A percentile compares a stretch with the other conserved stretches of the same genome.
These are phyloP conservation scores for Vigna angularis DNA, from an alignment of 306 rosid genomes.

Conservation along the genomic window DNA sequence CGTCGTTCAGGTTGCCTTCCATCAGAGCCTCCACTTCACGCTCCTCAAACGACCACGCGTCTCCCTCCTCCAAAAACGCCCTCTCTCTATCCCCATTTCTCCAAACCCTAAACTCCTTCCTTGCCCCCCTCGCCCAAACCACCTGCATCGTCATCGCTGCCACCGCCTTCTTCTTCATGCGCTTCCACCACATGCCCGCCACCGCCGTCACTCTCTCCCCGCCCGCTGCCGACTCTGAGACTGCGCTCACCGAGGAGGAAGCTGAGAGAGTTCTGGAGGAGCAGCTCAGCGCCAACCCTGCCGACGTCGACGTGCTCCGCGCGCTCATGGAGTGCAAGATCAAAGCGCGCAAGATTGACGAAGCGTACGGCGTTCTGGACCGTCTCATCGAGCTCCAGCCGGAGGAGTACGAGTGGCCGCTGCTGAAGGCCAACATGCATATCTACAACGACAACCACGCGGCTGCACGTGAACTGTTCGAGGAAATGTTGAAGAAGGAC, in stretches of 20 bases:
- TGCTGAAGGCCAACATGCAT: constrained; percentile 79
- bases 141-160: constrained; percentile 71
- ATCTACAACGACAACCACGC: constrained; percentile 58
- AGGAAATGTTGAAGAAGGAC: constrained; percentile 68
- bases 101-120: constrained; percentile 55
- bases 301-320: constrained; percentile 68
- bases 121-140: constrained; percentile 57
- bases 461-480: constrained; percentile 61
- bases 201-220: constrained; percentile 63
- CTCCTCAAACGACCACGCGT: constrained; percentile 28
- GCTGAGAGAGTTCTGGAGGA: constrained; percentile 58
- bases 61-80: constrained; percentile 16
- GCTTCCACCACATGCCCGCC: constrained; percentile 61
- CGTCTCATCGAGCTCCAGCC: constrained; percentile 80
- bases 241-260: constrained; percentile 45
- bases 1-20: constrained; percentile 46
- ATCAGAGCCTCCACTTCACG: constrained; percentile 48
- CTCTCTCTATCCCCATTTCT: constrained; percentile 39
- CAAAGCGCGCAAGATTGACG: constrained; percentile 61
- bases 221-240: constrained; percentile 47
- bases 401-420: constrained; percentile 76
- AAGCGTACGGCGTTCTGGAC: constrained; percentile 66
- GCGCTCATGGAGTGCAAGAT: constrained; percentile 74
- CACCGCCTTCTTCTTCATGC: constrained; percentile 74
- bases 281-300: constrained; percentile 50